phyloP scores from a whole-genome alignment of 2,329 filamentous ascomycete genomes.

The Aureobasidium sp. region DNA sequence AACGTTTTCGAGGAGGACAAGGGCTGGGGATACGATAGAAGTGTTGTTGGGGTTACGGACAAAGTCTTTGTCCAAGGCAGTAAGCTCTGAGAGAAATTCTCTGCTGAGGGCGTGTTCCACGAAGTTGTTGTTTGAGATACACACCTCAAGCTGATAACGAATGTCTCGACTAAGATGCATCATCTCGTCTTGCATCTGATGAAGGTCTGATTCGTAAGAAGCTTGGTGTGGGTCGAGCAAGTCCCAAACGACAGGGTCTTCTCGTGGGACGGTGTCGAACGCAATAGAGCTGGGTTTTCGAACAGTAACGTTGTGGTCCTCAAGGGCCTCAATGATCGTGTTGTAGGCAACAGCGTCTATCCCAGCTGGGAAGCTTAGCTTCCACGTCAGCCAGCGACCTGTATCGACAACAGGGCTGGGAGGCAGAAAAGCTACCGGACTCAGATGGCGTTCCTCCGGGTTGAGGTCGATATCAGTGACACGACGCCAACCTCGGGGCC shows the following conservation, averaged over 20 bases:
- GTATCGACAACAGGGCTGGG: slow-evolving; percentile 21
- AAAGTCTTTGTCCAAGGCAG: slow-evolving; percentile 46
- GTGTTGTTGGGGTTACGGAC: slow-evolving; percentile 22
- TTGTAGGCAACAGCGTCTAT: neutral
- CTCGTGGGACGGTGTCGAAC: neutral
- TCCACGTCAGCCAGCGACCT: slow-evolving; percentile 70
- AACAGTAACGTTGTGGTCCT: slow-evolving; percentile 74
- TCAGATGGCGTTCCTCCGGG: slow-evolving; percentile 13
- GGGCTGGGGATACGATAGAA: slow-evolving; percentile 47
- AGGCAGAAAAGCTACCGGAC: slow-evolving; percentile 17
- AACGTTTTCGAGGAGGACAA: slow-evolving; percentile 77
- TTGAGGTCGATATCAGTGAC: slow-evolving; percentile 68
- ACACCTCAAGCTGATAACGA: slow-evolving; percentile 93
- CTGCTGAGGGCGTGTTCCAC: slow-evolving; percentile 77
- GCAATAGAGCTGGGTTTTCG: neutral
- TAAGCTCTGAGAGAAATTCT: slow-evolving; percentile 73
- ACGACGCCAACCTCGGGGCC: slow-evolving; percentile 63
- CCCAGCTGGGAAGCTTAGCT: slow-evolving; percentile 24
- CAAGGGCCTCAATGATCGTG: slow-evolving; percentile 49
- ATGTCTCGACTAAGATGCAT: slow-evolving; percentile 66
- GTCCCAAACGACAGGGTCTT: slow-evolving; percentile 6
- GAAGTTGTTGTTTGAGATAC: slow-evolving; percentile 81
- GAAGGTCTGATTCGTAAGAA: slow-evolving; percentile 24
- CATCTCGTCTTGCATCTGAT: slow-evolving; percentile 26
- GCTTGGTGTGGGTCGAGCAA: slow-evolving; percentile 15